These are phyloP conservation scores for Yamadazyma buinensis DNA, from an alignment of 1,139 yeast genomes.

Conservation along the genomic window DNA sequence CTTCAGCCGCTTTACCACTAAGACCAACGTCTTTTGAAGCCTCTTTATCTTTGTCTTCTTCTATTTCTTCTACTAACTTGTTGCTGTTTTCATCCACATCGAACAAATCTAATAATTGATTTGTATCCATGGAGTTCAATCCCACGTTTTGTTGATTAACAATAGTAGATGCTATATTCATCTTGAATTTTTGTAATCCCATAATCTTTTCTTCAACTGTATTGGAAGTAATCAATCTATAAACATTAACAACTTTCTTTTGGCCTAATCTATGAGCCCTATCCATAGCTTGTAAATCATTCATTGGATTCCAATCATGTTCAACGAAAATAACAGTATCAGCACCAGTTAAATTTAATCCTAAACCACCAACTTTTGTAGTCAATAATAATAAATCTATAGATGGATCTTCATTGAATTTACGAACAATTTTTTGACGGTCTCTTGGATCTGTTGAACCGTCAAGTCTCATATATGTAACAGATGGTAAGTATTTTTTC, in stretches of 20 bases:
- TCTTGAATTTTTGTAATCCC: conserved; percentile 97
- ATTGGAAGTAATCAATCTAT: conserved; percentile 84
- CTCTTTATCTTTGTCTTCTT: conserved; percentile 23
- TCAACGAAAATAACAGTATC: conserved; percentile 98
- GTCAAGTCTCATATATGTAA: conserved; percentile 91
- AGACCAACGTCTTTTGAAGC: conserved; percentile 58
- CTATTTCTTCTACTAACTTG: conserved; percentile 29
- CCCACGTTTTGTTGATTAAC: conserved; percentile 97
- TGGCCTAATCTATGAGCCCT: conserved; percentile 98
- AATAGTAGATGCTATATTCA: conserved; percentile 94
- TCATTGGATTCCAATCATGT: conserved; percentile 99
- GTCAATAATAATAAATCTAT: conserved; percentile 89
- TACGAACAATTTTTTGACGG: conserved; percentile 86
- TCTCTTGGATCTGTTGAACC: conserved; percentile 93
- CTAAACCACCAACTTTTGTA: conserved; percentile 97
- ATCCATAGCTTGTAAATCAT: conserved; percentile 98
- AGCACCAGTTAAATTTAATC: conserved; percentile 95
- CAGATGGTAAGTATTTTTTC: conserved; percentile 81
- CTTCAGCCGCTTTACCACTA: conserved; percentile 62
- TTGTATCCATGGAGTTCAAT: conserved; percentile 92
- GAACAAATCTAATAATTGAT: conserved; percentile 86
- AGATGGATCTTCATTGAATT: conserved; percentile 94
- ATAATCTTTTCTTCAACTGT: conserved; percentile 96
- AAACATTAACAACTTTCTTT: conserved; percentile 94
- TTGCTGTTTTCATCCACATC: conserved; percentile 62